phyloP scores from a whole-genome alignment of 228 moss, liverwort and hornwort genomes.

The Sphagnum magellanicum region DNA sequence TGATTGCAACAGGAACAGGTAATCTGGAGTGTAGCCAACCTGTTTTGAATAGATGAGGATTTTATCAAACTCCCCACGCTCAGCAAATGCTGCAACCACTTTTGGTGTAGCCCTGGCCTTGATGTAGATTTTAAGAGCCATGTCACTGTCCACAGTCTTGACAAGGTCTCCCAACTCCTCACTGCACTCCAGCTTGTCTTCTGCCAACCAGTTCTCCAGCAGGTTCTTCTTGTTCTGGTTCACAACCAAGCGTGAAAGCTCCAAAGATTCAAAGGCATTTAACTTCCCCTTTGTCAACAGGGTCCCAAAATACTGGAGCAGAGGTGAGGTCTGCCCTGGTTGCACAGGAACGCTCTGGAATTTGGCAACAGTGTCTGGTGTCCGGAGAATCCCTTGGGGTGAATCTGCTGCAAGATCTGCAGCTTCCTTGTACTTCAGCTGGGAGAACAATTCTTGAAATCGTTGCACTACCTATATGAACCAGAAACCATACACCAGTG shows the following conservation, averaged over 20 bases:
- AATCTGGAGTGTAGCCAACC: constrained; percentile 96
- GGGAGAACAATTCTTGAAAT: constrained; percentile 88
- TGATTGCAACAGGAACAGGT: constrained; percentile 81
- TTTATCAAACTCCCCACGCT: constrained; percentile 93
- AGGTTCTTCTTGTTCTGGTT: constrained; percentile 91
- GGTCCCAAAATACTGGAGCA: constrained; percentile 89
- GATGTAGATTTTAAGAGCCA: constrained; percentile 89
- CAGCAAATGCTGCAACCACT: constrained; percentile 88
- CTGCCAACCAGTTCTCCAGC: constrained; percentile 90
- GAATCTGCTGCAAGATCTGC: constrained; percentile 96
- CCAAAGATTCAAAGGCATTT: constrained; percentile 68
- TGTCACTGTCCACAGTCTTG: constrained; percentile 92
- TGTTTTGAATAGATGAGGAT: constrained; percentile 96
- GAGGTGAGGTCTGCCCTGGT: constrained; percentile 85
- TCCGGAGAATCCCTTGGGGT: constrained; percentile 89
- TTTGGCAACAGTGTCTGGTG: constrained; percentile 83
- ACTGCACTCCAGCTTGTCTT: constrained; percentile 98
- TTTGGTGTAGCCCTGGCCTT: constrained; percentile 95
- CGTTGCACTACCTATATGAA: constrained; percentile 79
- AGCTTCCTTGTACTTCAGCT: constrained; percentile 96
- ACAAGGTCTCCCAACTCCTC: constrained; percentile 94
- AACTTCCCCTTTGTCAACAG: constrained; percentile 82
- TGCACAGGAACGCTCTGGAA: constrained; percentile 96
- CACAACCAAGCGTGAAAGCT: constrained; percentile 85
- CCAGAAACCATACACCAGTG: background rate